Evolutionary conservation across 2,329 filamentous ascomycete species (phyloP), one percentile per base, ranked within the genome.

Genomic region (Hymenoscyphus occultus): DNA sequence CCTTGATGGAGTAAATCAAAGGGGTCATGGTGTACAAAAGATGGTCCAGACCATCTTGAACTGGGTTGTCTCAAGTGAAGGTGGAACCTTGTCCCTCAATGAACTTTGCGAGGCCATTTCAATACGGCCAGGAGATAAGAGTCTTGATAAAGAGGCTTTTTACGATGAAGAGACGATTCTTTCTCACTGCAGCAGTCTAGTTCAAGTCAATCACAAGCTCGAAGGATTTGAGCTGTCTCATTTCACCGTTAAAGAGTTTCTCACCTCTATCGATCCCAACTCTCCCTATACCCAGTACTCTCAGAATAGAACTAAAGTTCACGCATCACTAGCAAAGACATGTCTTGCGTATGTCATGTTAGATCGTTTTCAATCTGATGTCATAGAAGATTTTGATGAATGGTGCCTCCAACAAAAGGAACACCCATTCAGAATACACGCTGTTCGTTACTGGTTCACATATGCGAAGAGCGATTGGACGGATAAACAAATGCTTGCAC

Each of bases 1-100:
- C 7, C 60, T 64, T 51, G 51, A 12, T 72, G 19, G 58, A 4
- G 68, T 70, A 19, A 59, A 72, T 22, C 51, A 12, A 39, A 32
- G 39, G 6, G 35, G 32, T n/a, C 28, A 58, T 45, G 35, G 35
- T 56, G 22, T 42, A 12, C 51, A 42, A 19, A 35, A n/a, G 16
- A 22, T 62, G n/a, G 60, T 62, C 3, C 48, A 62, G 19, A 42
- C 12, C 1, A 57, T 19, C 3, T 35, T 62, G 19, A 32, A 28
- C 7, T 62, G 60, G 60, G 14, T 58, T 7, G 60, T 57, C n/a
- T 13, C 13, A 16, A 12, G 22, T 16, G 3, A 45, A 45, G 2
- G 10, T n/a, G 59, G 28, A n/a, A 2, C 2, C 4, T 3, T 61
- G 3, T 39, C 59, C 2, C 19, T 40, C 5, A 5, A 40, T n/a